Conservation (phyloP, 140 eudicot species). For the Erigeron philadelphicus region DNA sequence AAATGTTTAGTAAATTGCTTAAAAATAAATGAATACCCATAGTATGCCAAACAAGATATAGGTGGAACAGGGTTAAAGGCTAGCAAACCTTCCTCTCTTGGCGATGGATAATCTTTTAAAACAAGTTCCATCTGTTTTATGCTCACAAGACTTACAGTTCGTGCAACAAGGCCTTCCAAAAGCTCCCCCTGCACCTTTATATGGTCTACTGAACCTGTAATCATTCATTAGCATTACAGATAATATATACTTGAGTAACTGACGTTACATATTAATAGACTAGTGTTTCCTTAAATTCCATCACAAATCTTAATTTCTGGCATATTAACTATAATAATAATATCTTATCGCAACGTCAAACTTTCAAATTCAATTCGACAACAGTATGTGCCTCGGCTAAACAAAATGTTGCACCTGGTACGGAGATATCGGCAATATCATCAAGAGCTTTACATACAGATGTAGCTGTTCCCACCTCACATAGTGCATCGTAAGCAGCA, state of each 20-base stretch:
- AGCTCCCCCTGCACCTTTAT: constrained; percentile 87
- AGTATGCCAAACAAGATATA: constrained; percentile 1
- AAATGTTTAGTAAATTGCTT: constrained; percentile 5
- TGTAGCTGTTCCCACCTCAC: constrained; percentile 95
- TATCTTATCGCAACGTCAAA: constrained; percentile 12
- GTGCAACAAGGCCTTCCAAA: constrained; percentile 93
- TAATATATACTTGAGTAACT: neutral
- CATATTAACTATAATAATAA: constrained; percentile 17
- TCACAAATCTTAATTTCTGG: neutral
- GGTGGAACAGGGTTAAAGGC: constrained; percentile 10
- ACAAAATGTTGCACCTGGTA: constrained; percentile 56
- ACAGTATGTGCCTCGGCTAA: constrained; percentile 1
- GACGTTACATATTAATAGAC: constrained; percentile 8
- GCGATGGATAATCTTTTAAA: constrained; percentile 56
- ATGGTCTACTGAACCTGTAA: constrained; percentile 68
- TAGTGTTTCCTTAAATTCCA: constrained; percentile 1
- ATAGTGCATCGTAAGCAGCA: constrained; percentile 80
- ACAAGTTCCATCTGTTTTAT: constrained; percentile 69
- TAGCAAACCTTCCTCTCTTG: constrained; percentile 62
- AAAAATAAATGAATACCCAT: neutral
- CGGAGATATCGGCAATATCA: constrained; percentile 82
- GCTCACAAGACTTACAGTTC: constrained; percentile 80
- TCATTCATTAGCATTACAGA: neutral
- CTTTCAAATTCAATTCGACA: constrained; percentile 14
- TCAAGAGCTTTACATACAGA: constrained; percentile 87